Conservation (phyloP, 2,329 filamentous ascomycete species). For the Leptographium lundbergii region DNA sequence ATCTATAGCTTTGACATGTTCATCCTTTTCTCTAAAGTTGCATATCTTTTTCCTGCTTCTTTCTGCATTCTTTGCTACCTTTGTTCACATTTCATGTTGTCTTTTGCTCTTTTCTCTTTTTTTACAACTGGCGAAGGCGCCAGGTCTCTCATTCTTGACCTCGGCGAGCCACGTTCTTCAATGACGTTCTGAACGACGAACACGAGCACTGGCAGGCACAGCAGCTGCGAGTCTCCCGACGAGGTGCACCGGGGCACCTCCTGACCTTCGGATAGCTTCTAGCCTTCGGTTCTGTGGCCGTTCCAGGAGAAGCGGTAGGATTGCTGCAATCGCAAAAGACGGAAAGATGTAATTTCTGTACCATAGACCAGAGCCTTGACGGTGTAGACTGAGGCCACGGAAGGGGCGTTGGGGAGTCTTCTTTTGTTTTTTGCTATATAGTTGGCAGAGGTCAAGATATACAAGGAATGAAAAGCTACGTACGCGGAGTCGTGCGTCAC, state of each 20-base stretch:
- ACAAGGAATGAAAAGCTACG: neutral
- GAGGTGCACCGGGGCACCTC: neutral
- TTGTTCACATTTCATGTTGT: neutral
- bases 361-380: slow-evolving; percentile 9
- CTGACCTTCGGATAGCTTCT: neutral
- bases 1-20: neutral
- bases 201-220: neutral
- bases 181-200: neutral
- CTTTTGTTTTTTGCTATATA: neutral
- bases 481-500: neutral
- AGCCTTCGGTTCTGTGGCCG: neutral
- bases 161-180: neutral
- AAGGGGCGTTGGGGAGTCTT: slow-evolving; percentile 7
- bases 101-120: neutral
- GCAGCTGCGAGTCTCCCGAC: neutral
- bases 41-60: neutral
- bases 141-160: neutral
- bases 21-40: neutral
- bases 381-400: slow-evolving; percentile 11
- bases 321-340: neutral
- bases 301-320: neutral
- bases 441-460: neutral
- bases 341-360: slow-evolving; percentile 10
- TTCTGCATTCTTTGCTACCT: neutral
- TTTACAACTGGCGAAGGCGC: neutral